phyloP scores from a whole-genome alignment of 225 moss, liverwort and hornwort species.

The Sphagnum tenellum region DNA sequence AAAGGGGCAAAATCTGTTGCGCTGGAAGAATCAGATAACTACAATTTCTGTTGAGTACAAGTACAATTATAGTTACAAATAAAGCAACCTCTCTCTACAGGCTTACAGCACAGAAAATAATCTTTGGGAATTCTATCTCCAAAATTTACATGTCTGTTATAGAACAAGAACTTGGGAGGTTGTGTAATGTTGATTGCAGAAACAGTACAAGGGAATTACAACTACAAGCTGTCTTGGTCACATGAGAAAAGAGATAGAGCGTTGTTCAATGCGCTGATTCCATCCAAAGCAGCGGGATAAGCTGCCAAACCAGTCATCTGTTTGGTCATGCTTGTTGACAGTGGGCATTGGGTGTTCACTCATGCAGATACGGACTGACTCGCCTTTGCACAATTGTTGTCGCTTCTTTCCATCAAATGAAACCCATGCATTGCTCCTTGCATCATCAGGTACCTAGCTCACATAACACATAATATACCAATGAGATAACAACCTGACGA shows the following conservation, averaged over 20 bases:
- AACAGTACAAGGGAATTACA: too few relatives aligned
- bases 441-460: constrained; percentile 57
- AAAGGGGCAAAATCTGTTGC: too few relatives aligned
- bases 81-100: too few relatives aligned
- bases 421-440: constrained; percentile 87
- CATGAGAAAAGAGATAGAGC: constrained; percentile 1
- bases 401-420: constrained; percentile 90
- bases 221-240: background rate
- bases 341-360: constrained; percentile 92
- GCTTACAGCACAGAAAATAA: too few relatives aligned
- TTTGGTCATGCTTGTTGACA: constrained; percentile 91
- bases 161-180: too few relatives aligned
- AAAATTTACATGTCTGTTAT: too few relatives aligned
- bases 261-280: constrained; percentile 73
- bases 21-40: too few relatives aligned
- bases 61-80: too few relatives aligned
- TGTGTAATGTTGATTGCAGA: too few relatives aligned
- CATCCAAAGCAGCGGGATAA: constrained; percentile 81
- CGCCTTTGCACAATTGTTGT: constrained; percentile 76
- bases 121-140: too few relatives aligned
- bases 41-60: too few relatives aligned
- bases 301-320: constrained; percentile 88
- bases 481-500: too few relatives aligned
- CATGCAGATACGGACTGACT: constrained; percentile 78
- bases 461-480: background rate